Conservation (phyloP, 352 stramenopile species). For the Globisporangium irregulare region DNA sequence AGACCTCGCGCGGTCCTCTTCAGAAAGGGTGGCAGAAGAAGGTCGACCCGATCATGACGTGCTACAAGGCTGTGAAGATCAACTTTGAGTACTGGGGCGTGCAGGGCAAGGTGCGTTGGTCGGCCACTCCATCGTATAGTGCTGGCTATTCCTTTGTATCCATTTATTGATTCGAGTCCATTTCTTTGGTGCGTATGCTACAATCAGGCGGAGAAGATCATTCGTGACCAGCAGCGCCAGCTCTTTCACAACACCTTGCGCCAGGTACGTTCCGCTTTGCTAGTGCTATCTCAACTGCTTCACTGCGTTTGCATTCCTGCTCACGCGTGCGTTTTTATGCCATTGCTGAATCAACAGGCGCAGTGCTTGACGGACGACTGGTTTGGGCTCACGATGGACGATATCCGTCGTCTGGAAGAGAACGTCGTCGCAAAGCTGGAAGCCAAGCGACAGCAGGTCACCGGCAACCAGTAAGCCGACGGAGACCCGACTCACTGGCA, state of each 20-base stretch:
- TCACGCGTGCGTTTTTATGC: not conserved
- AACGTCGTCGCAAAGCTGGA: conserved; percentile 76
- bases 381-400: conserved; percentile 80
- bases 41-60: conserved; percentile 79
- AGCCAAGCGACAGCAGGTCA: conserved; percentile 54
- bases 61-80: conserved; percentile 84
- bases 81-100: conserved; percentile 90
- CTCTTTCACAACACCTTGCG: conserved; percentile 75
- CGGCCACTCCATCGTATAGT: too few species aligned
- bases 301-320: not conserved
- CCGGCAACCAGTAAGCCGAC: conserved; percentile 33
- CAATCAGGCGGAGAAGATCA: conserved; percentile 65
- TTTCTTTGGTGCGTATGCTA: not conserved
- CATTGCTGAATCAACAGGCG: conserved; percentile 31
- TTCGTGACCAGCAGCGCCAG: conserved; percentile 80
- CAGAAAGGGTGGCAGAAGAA: conserved; percentile 63
- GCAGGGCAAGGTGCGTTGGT: conserved; percentile 50
- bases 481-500: not conserved
- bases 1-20: conserved; percentile 71
- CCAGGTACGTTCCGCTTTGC: conserved; percentile 17
- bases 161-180: too few species aligned
- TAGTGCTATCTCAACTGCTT: not conserved
- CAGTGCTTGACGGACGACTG: conserved; percentile 82
- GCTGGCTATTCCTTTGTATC: too few species aligned
- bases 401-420: conserved; percentile 77